Evolutionary conservation across 129 eudicot genomes (phyloP).

Genomic region (Kitagawia praeruptora): DNA sequence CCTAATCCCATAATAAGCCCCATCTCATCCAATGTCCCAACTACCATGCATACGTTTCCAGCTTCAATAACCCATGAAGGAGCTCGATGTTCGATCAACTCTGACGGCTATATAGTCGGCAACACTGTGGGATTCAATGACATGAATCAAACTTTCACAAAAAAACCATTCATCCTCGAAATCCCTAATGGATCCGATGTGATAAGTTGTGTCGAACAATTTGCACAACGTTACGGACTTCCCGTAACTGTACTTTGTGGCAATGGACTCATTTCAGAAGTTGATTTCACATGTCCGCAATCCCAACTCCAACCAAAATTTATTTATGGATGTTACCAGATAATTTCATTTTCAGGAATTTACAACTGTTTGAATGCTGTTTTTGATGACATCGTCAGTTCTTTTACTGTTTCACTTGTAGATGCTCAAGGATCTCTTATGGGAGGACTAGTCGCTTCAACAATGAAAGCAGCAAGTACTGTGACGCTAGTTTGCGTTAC

Average conservation of each 20-base stretch:
- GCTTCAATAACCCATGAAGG: neutral
- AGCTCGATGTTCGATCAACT: neutral
- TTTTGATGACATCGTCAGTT: neutral
- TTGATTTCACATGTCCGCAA: neutral
- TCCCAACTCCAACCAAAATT: neutral
- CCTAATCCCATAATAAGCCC: no score
- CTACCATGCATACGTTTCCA: no score
- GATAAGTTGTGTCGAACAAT: neutral
- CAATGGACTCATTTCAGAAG: neutral
- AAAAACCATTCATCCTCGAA: neutral
- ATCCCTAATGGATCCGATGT: neutral
- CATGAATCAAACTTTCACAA: neutral
- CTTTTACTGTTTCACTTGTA: neutral
- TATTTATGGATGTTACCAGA: neutral
- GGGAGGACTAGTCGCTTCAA: neutral
- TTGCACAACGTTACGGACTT: neutral
- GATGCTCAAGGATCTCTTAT: neutral
- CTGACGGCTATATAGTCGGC: neutral
- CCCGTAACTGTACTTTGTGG: neutral
- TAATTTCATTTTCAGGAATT: neutral
- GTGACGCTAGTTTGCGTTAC: neutral
- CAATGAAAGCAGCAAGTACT: neutral
- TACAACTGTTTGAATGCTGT: neutral
- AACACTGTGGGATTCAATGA: neutral
- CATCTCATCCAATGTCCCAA: no score